phyloP scores from a whole-genome alignment of 768 basidiomycete species.

The Xerocomus brunneocitrinus region DNA sequence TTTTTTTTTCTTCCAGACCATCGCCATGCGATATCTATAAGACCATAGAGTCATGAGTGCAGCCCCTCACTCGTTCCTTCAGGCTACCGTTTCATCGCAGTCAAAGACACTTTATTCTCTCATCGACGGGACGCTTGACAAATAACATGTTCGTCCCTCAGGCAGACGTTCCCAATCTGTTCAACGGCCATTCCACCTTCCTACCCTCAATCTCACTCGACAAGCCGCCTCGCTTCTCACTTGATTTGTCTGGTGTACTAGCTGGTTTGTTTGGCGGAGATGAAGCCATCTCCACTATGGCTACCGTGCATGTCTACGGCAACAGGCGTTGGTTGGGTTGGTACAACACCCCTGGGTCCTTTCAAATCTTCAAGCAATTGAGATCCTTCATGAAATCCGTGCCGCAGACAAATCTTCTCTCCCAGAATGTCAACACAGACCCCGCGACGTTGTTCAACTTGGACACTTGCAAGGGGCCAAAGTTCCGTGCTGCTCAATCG shows the following conservation, averaged over 20 bases:
- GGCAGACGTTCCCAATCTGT: neutral
- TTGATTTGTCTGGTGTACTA: conserved; percentile 24
- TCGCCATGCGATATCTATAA: neutral
- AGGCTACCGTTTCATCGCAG: neutral
- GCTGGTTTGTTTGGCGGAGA: conserved; percentile 29
- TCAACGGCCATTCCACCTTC: neutral
- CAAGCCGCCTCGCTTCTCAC: conserved; percentile 5
- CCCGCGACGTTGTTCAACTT: conserved; percentile 18
- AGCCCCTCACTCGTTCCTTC: neutral
- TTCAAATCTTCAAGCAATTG: conserved; percentile 23
- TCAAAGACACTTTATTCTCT: neutral
- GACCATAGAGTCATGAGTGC: neutral
- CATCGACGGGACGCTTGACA: neutral
- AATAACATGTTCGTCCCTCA: neutral
- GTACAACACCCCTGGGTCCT: conserved; percentile 34
- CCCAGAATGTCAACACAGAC: conserved; percentile 9
- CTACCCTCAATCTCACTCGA: conserved; percentile 1
- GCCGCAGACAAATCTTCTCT: neutral
- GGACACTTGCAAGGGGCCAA: conserved; percentile 39
- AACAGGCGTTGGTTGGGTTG: conserved; percentile 30
- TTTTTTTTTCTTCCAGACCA: neutral
- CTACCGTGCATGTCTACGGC: conserved; percentile 25
- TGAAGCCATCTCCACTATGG: conserved; percentile 30
- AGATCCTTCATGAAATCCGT: conserved; percentile 12
- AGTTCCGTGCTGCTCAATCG: conserved; percentile 69